A percentile compares a stretch with the other conserved stretches of the same genome.
Evolutionary conservation across 139 green algal species (phyloP).

Genomic region (Coelastrella sp.): DNA sequence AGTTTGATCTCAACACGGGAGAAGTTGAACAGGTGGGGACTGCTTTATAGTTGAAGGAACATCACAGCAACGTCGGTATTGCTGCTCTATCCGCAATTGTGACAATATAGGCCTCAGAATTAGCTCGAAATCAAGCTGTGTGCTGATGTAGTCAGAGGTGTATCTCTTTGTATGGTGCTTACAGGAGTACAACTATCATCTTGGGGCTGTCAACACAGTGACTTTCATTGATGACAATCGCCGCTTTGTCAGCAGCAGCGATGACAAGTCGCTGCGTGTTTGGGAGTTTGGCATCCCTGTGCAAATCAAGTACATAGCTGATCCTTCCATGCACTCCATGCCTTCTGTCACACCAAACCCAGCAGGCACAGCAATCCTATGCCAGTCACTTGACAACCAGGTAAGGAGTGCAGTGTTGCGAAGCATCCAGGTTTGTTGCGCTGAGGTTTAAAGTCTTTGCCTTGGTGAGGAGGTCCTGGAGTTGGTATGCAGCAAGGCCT

Average conservation of each 20-base stretch:
- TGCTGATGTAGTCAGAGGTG: not conserved
- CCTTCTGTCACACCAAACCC: slow-evolving; percentile 81
- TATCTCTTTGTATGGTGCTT: too few relatives aligned
- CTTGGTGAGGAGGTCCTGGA: too few relatives aligned
- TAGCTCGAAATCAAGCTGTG: too few relatives aligned
- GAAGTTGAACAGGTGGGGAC: slow-evolving; percentile 79
- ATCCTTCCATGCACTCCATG: slow-evolving; percentile 98
- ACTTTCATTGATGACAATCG: slow-evolving; percentile 95
- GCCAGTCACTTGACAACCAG: slow-evolving; percentile 78
- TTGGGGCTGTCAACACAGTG: slow-evolving; percentile 97
- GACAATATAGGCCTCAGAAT: too few relatives aligned
- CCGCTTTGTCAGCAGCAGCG: slow-evolving; percentile 87
- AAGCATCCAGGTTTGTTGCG: too few relatives aligned
- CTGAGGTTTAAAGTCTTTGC: too few relatives aligned
- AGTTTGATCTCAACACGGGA: slow-evolving; percentile 92
- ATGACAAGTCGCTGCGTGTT: slow-evolving; percentile 98
- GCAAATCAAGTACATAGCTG: slow-evolving; percentile 84
- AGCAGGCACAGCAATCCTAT: slow-evolving; percentile 73
- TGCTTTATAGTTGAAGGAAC: too few relatives aligned
- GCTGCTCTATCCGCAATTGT: too few relatives aligned
- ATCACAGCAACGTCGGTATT: too few relatives aligned
- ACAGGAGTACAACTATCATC: slow-evolving; percentile 98
- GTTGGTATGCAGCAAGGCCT: not conserved
- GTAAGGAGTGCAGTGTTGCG: too few relatives aligned
- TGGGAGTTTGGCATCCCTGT: slow-evolving; percentile 99